Evolutionary conservation across 2,329 filamentous ascomycete genomes (phyloP).

Genomic region (Aspergillus costaricaensis): DNA sequence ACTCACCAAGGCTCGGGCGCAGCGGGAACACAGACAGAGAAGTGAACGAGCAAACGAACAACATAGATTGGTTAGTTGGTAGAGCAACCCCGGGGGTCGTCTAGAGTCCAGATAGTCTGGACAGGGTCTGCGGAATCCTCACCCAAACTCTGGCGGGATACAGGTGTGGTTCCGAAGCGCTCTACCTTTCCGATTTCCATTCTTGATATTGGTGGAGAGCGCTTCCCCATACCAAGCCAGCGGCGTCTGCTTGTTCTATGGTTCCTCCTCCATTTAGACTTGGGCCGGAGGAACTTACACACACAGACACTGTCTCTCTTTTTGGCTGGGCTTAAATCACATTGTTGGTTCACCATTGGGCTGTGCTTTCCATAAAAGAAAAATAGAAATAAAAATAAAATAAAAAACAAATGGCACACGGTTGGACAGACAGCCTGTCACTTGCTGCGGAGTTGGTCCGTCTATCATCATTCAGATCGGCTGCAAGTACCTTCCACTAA

Average conservation of each 20-base stretch:
- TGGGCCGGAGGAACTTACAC: neutral
- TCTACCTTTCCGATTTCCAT: neutral
- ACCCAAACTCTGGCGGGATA: constrained; percentile 14
- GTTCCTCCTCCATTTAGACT: neutral
- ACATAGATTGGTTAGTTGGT: neutral
- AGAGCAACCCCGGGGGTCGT: neutral
- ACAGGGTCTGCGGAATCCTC: constrained; percentile 18
- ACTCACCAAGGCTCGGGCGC: neutral
- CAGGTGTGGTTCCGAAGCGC: neutral
- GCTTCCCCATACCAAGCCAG: constrained; percentile 1
- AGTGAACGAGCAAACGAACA: no score
- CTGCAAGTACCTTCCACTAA: neutral
- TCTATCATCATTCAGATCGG: neutral
- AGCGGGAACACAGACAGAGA: neutral
- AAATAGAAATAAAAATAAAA: no score
- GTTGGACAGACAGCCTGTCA: neutral
- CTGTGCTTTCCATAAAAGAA: neutral
- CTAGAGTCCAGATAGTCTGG: constrained; percentile 2
- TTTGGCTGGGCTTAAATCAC: neutral
- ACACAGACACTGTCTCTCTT: no score
- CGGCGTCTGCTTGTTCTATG: neutral
- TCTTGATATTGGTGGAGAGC: neutral
- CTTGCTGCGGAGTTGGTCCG: neutral
- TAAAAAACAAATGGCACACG: neutral
- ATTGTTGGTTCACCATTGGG: neutral